Base-by-base conservation (phyloP, 495 filamentous ascomycete genomes). In the Annulohypoxylon maeteangense region DNA sequence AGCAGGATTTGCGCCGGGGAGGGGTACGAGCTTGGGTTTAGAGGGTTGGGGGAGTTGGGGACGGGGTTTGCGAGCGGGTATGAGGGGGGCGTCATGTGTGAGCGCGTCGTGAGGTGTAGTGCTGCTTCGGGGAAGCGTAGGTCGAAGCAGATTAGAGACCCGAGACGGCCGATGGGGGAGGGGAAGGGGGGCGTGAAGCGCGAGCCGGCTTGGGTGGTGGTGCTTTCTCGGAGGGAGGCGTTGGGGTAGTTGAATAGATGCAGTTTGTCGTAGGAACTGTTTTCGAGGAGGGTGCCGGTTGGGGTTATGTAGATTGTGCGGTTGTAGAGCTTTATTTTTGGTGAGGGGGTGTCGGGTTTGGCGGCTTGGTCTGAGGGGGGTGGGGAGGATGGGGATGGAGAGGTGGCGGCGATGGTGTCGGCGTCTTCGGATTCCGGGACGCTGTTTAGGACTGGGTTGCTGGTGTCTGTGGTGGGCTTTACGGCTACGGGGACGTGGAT, bases 61-160 rank as follows among this genome's bases (percentile, higher is more conserved):
- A 44, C 40, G 0, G 40, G 40, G 40, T 44, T 44, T 4, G 40
- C 40, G 0, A 44, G 2, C 2, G 40, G 40, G 23, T 66, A 25
- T 32, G 62, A 20, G 22, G 27, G 48, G 3, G 51, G 45, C 11
- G 12, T 12, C 2, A n/a, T 16, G 59, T 25, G 58, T 8, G 16
- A 63, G 70, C 2, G 63, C 0, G 89, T 85, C 12, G 85, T 86
- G 16, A 98, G 83, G 4, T 88, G 81, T 12, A 95, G 79, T 3
- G 87, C 85, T 10, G 90, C 87, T 68, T 97, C 93, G 0, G 94
- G 91, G 70, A 97, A 98, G 0, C 95, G 91, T 40, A 94, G 86
- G 81, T 98, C 95, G 77, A 97, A 98, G 77, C 95, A 98, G 23
- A 97, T 96, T 22, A 89, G 83, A 22, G 91, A 76, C 3, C 92